Base-by-base conservation (phyloP, 2,329 filamentous ascomycete genomes). In the Alternaria panax region DNA sequence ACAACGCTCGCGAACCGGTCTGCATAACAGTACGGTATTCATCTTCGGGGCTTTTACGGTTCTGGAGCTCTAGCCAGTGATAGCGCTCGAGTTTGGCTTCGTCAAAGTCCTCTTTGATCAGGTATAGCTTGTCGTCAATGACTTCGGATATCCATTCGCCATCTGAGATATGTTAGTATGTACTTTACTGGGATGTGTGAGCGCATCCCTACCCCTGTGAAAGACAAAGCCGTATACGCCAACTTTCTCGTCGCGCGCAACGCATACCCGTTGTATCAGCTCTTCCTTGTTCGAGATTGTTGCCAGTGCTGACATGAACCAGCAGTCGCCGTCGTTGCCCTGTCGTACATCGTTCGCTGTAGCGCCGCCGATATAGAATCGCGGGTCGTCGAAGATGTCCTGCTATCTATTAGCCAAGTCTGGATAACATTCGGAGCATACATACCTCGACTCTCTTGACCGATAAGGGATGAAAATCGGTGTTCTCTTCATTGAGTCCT, bases 61-160 rank as follows among this genome's bases (percentile, higher is more conserved):
- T 90, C 51, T 79, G 76, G 47, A 92, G 88, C 69, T 92, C 89
- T 68, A 92, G 87, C 72, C 92, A 86, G 24, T 92, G 82, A 54
- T 91, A 86, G 38, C 91, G 87, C 72, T 93, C 90, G 51, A 90
- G 88, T 1, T 88, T 89, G 32, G 81, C 73, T 53, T 92, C 91
- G 65, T 96, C 91, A 81, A 92, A 96, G 72, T 91, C 90, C 5
- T 92, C 90, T 2, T 91, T 92, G 60, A 89, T 91, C 18, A 96
- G 85, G 75, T 92, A 96, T 3, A 97, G 84, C 78, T 96, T 96
- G 77, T 97, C 93, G 72, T 97, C 93, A 59, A 97, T 88, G 62
- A 97, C 93, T 58, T 91, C 93, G 68, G 93, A 92, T 57, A 94
- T 91, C 93, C 92, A 97, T 78, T 95, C 92, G 53, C 92, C 92